Base-by-base conservation (phyloP, 768 basidiomycete genomes). In the Hydnomerulius pinastri region DNA sequence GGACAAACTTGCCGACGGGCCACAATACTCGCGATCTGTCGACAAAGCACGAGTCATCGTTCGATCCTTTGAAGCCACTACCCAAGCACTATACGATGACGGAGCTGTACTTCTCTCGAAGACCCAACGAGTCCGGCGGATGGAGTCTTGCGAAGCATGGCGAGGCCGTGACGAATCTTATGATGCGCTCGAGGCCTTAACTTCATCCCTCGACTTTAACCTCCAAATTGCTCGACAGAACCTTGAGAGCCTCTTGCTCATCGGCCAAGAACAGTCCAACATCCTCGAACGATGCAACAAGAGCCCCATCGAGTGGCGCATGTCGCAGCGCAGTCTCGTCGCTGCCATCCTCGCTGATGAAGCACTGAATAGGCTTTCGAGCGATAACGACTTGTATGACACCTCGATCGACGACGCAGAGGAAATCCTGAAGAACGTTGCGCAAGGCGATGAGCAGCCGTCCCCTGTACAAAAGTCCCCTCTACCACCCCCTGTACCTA, bases 1-100 rank as follows among this genome's bases (percentile, higher is more conserved):
- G 10, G 55, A 67, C 4, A 61, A 66, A 6, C 61, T 72, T 1
- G 50, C 64, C 2, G 67, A 70, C 9, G 75, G 75, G 35, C 58
- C 59, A 13, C 63, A 63, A 18, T 79, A 77, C 48, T 52, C 71
- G 41, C 67, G 70, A 33, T 71, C 71, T 23, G 74, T 81, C 1
- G 71, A 74, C 43, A 71, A 70, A 47, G 82, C 79, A 4, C 73
- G 75, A 7, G 56, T 67, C 13, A 67, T 81, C 15, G 66, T 82
- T 7, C 74, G 79, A 20, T 71, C 72, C 6, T 61, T 82, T 38
- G 82, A 83, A 58, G 69, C 69, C 1, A 57, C 70, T 11, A 68
- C 76, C 10, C 82, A 83, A 49, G 73, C 77, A 2, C 63, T 83
- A 1, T 81, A 75, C 54, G 80, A 83, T 48, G 73, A 77, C 43